Percentiles rank a stretch among this genome's conserved stretches.
Conservation (phyloP, 345 rosid species). For the Lepidium aucheri region DNA sequence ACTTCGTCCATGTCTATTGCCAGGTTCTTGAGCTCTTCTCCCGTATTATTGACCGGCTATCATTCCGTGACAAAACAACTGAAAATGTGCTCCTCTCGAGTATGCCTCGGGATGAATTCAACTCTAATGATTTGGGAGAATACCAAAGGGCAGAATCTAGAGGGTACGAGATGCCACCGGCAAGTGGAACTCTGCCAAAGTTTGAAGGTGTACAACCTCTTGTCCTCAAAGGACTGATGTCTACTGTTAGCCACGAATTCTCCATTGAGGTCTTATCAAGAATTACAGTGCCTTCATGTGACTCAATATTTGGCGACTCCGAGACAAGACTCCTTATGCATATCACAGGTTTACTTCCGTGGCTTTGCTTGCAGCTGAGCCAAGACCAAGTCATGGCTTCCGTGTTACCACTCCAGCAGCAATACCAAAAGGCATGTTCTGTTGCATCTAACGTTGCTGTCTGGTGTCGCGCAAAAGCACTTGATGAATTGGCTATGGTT, state of each 20-base stretch:
- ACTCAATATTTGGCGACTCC: slow-evolving; percentile 84
- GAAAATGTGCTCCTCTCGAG: slow-evolving; percentile 97
- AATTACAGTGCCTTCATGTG: slow-evolving; percentile 85
- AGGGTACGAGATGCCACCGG: slow-evolving; percentile 58
- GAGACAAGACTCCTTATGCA: slow-evolving; percentile 98
- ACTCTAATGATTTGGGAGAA: slow-evolving; percentile 44
- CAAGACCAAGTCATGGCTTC: slow-evolving; percentile 53
- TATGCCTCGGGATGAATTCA: slow-evolving; percentile 90
- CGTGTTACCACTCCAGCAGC: slow-evolving; percentile 75
- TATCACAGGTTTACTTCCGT: slow-evolving; percentile 88
- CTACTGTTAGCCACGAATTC: slow-evolving; percentile 83
- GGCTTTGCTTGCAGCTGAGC: slow-evolving; percentile 93
- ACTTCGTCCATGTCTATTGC: slow-evolving; percentile 94
- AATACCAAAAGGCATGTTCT: slow-evolving; percentile 80
- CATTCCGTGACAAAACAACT: slow-evolving; percentile 84
- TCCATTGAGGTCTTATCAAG: slow-evolving; percentile 84
- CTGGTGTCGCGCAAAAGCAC: slow-evolving; percentile 81
- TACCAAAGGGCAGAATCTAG: slow-evolving; percentile 66
- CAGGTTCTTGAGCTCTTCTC: slow-evolving; percentile 97
- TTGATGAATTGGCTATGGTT: slow-evolving; percentile 66
- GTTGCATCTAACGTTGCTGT: slow-evolving; percentile 69
- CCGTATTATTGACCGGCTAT: slow-evolving; percentile 78
- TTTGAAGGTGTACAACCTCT: slow-evolving; percentile 98
- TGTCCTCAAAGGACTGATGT: slow-evolving; percentile 94
- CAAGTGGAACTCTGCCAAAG: slow-evolving; percentile 66